Evolutionary conservation across 2,329 filamentous ascomycete genomes (phyloP), one percentile per base, ranked within the genome.

Genomic region (Emergomyces pasteurianus): DNA sequence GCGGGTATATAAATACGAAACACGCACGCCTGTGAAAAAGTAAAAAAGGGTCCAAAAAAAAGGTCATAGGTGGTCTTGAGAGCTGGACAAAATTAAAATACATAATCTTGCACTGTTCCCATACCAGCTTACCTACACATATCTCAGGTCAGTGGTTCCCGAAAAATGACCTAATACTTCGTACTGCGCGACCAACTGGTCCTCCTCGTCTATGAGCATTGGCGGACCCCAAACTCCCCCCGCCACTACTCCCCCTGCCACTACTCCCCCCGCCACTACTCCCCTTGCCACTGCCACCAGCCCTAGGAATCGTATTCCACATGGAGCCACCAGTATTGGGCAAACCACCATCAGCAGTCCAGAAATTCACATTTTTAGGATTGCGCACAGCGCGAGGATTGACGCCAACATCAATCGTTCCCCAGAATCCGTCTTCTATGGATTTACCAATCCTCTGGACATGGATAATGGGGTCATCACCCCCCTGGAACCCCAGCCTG

Each of bases 381-480:
- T 63, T 62, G 1, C 34, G 64, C 38, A 74, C 68, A 40, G 72
- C 68, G 2, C 72, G 71, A 2, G 73, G 61, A 65, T 82, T 78
- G 55, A 84, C 74, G 7, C 78, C 81, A 49, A 83, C 72, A 4
- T 75, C 74, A 62, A 84, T 78, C 79, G 81, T 83, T 6, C 75
- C 78, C 58, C 84, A 73, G 38, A 84, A 66, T 43, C 82, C 81
- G 58, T 83, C 80, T 4, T 71, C 64, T 12, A 81, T 68, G 38
- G 73, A 70, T 50, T 84, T 78, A 6, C 83, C 83, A 2, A 86
- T 76, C 16, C 80, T 74, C 14, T 81, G 77, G 65, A 83, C 83
- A 67, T 85, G 78, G 62, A 84, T 73, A 67, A 85, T 77, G 0
- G 83, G 84, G 67, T 85, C 81, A 58, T 78, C 77, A 4, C 78